Percentiles rank a stretch among this genome's conserved stretches.
phyloP scores from a whole-genome alignment of 108 stramenopile genomes.

The Conticribra guillardii region DNA sequence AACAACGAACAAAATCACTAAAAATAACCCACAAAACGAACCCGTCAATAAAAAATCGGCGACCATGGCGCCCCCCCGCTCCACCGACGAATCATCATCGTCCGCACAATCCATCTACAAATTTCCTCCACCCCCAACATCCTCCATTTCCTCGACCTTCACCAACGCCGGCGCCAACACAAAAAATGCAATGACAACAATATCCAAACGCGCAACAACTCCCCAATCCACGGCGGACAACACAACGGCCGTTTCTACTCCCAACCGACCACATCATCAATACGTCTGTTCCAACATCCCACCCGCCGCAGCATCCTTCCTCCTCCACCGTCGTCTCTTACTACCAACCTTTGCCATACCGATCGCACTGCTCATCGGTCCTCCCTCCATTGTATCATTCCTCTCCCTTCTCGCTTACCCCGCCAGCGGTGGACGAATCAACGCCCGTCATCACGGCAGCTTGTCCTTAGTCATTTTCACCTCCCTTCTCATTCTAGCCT shows the following conservation, averaged over 20 bases:
- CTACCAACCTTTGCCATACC: conserved; percentile 28
- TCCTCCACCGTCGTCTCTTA: conserved; percentile 28
- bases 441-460: too few relatives aligned
- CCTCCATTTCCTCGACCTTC: background rate
- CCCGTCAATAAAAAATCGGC: too few relatives aligned
- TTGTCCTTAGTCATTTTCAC: background rate
- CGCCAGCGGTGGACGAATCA: too few relatives aligned
- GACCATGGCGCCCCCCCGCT: conserved; percentile 26
- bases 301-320: conserved; percentile 9
- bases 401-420: conserved; percentile 7
- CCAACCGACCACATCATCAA: background rate
- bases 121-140: conserved; percentile 16
- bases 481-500: conserved; percentile 5
- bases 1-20: background rate
- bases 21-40: too few relatives aligned
- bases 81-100: background rate
- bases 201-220: background rate
- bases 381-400: conserved; percentile 5
- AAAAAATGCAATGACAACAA: background rate
- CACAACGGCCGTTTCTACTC: background rate
- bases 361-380: conserved; percentile 6
- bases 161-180: background rate
- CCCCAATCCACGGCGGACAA: conserved; percentile 4
- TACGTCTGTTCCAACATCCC: conserved; percentile 29
- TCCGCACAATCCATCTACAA: conserved; percentile 25